Base-by-base conservation (phyloP, 495 filamentous ascomycete species). In the Xanthoparmelia taractica region DNA sequence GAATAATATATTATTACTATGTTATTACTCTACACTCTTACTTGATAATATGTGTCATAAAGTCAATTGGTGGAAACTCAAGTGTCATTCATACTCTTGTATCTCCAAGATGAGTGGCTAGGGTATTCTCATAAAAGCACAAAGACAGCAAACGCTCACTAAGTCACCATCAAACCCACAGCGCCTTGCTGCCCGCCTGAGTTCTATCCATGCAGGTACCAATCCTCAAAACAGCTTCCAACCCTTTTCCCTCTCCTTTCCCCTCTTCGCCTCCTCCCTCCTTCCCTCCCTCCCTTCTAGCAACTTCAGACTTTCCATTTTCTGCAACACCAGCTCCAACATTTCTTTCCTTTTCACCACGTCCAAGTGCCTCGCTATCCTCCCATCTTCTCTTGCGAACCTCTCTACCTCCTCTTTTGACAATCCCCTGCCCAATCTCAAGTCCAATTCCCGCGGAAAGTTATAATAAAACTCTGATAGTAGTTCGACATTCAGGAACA, bases 401-500 rank as follows among this genome's bases (percentile, higher is more conserved):
- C 84, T 80, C 69, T 99, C 93, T 17, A 97, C 80, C 63, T 96
- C 87, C 0, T 82, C 82, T 41, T 86, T 81, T 6, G 85, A 87
- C 59, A 97, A 82, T 65, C 88, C 83, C 41, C 92, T 81, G 41
- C 92, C 90, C n/a, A 99, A 85, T 47, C 91, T 82, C 67, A 85
- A 70, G 72, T 99, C 94, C 25, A 99, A 82, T 72, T 96, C 91
- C 27, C 95, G 83, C 0, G 94, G 94, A 77, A 99, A 99, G 71
- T 93, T 87, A 72, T 95, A 92, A 77, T 96, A 96, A 69, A 97
- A 99, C 71, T 97, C 96, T 7, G 89, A 91, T 47, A 99, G 82
- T 33, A 99, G 82, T 77, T 99, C 94, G 41, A 97, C 95, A 68
- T 99, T 96, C 13, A 99, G 84, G 80, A 99, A 99, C 0, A 99